Base-by-base conservation (phyloP, 306 rosid species). In the Cicer chorassanicum region DNA sequence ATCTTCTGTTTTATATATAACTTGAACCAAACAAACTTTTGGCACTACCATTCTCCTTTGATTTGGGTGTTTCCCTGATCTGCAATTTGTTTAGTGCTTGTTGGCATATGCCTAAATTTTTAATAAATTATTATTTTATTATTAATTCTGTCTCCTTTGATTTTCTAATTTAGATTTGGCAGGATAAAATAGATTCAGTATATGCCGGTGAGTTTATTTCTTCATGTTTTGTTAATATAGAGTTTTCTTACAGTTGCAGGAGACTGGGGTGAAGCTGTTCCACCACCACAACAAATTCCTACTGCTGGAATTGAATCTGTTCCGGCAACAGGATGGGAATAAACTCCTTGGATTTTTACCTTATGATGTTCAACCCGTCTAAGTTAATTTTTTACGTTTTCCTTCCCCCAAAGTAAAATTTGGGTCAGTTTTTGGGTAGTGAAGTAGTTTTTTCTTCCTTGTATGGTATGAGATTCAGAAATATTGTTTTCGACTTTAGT, bases 231-330 rank as follows among this genome's bases (percentile, higher is more conserved):
- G 50, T 42, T 65, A 8, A 65, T 65, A 9, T 10, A 42, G 38
- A 41, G 49, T 65, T 14, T 8, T 65, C n/a, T 65, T 65, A 10
- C 70, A 44, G 64, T 36, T 70, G 82, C 79, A 72, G 87, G 81
- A 42, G 85, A 81, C 10, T 84, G 53, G 68, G 68, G 46, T 62
- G 68, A 62, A 62, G 68, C 68, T 8, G 68, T 62, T n/a, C 13
- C 68, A 8, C 46, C 68, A n/a, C 68, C 68, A 7, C 68, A 62
- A 39, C 68, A 39, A 62, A 62, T 62, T 62, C 24, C 68, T 15
- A 8, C 21, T 39, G 13, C 68, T 0, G 68, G 68, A 62, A 8
- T 39, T n/a, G 68, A 62, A 38, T 62, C 68, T 1, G 68, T 62
- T 13, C 12, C 46, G 4, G 48, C 46, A 38, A 38, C 68, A 0